A percentile compares a stretch with the other conserved stretches of the same genome.
phyloP scores from a whole-genome alignment of 1,284 basidiomycete genomes.

The Malassezia equina region DNA sequence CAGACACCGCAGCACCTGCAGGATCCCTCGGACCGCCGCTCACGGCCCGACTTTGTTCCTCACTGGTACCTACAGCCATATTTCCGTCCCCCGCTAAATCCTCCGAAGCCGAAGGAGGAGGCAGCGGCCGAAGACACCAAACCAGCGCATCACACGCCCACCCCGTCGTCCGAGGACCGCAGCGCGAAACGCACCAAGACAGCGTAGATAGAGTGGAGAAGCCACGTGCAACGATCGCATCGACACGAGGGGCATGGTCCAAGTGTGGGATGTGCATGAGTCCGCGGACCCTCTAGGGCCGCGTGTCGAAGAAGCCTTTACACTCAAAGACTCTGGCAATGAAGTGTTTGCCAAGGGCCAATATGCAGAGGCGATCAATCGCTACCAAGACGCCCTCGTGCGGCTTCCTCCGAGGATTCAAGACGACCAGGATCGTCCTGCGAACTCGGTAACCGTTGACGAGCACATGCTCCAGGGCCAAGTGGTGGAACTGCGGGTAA shows the following conservation, averaged over 20 bases:
- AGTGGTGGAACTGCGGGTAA: constrained; percentile 9
- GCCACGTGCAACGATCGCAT: background rate
- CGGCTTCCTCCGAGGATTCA: constrained; percentile 10
- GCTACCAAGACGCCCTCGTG: constrained; percentile 9
- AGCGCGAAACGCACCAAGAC: constrained; percentile 2
- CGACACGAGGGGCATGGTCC: background rate
- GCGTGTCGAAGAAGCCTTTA: constrained; percentile 1
- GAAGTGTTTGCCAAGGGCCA: background rate
- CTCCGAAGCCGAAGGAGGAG: constrained; percentile 10
- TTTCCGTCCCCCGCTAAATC: constrained; percentile 54
- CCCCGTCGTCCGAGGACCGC: background rate
- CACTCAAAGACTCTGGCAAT: constrained; percentile 11
- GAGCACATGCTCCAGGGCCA: background rate
- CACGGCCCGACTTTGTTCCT: constrained; percentile 56
- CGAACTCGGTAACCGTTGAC: background rate
- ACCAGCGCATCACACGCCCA: background rate
- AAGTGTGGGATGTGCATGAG: background rate
- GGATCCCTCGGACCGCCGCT: constrained; percentile 49
- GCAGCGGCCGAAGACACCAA: background rate
- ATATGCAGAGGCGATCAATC: constrained; percentile 4
- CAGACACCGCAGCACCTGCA: constrained; percentile 13
- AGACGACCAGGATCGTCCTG: background rate
- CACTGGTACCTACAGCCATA: constrained; percentile 80
- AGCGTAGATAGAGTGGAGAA: background rate
- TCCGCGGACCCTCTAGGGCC: background rate